Evolutionary conservation across 78 protist genomes (phyloP).

Genomic region (Fonticula alba): DNA sequence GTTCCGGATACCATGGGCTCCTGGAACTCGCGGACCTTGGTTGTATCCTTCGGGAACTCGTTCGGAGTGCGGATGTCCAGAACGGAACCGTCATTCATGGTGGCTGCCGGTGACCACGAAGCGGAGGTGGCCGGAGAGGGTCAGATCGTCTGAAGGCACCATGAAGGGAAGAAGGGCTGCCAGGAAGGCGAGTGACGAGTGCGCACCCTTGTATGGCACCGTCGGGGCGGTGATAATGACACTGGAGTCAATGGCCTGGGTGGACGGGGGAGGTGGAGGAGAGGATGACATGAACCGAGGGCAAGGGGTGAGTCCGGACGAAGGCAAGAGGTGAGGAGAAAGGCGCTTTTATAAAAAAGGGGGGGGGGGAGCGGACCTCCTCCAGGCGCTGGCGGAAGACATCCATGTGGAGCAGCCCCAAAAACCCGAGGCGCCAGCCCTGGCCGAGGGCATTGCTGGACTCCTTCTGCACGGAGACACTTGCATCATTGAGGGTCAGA

Average conservation of each 20-base stretch:
- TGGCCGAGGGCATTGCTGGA: constrained; percentile 55
- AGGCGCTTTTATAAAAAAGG: not conserved
- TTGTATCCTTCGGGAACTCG: not conserved
- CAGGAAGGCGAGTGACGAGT: too few relatives aligned
- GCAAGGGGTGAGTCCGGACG: not conserved
- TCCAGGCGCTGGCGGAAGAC: constrained; percentile 53
- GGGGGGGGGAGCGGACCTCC: constrained; percentile 10
- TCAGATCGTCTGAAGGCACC: too few relatives aligned
- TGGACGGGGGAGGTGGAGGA: not conserved
- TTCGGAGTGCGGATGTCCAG: not conserved
- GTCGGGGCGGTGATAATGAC: constrained; percentile 68
- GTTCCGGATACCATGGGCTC: constrained; percentile 49
- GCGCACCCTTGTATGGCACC: constrained; percentile 38
- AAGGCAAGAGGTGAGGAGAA: not conserved
- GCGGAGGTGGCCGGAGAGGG: too few relatives aligned
- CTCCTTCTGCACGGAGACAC: constrained; percentile 28
- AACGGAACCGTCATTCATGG: too few relatives aligned
- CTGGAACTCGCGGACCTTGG: not conserved
- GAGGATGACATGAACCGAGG: not conserved
- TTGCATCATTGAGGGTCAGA: constrained; percentile 46
- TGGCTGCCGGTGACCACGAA: too few relatives aligned
- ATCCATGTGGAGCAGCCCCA: constrained; percentile 82
- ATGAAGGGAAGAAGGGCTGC: constrained; percentile 23
- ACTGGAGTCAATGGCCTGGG: not conserved
- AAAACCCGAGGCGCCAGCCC: constrained; percentile 78